Evolutionary conservation across 257 asterid genomes (phyloP).

Genomic region (Nicotiana attenuata): DNA sequence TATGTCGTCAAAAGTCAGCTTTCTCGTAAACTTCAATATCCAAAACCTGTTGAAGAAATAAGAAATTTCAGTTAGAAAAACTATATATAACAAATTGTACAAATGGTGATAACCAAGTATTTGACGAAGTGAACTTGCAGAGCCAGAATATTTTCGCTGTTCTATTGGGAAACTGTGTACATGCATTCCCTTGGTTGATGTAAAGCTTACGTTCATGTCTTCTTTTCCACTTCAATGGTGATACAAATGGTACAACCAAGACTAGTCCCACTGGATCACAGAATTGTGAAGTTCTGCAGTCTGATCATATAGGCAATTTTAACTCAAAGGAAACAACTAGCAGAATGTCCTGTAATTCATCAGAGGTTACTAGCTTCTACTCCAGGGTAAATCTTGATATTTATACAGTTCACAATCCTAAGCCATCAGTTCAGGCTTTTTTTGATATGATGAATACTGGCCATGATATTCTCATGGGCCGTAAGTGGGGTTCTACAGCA

Average conservation of each 20-base stretch:
- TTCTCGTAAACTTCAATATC: too few relatives aligned
- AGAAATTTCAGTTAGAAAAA: too few relatives aligned
- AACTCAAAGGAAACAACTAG: constrained; percentile 20
- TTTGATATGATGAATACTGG: constrained; percentile 31
- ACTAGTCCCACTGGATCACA: constrained; percentile 27
- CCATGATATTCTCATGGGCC: constrained; percentile 26
- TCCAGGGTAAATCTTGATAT: constrained; percentile 31
- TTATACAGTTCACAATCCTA: constrained; percentile 24
- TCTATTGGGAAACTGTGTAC: background rate
- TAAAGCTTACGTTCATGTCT: background rate
- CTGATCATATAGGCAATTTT: constrained; percentile 25
- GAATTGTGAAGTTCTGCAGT: constrained; percentile 38
- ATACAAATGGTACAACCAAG: constrained; percentile 13
- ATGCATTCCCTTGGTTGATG: constrained; percentile 9
- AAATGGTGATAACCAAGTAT: too few relatives aligned
- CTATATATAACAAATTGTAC: too few relatives aligned
- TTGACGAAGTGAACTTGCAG: background rate
- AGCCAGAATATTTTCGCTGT: background rate
- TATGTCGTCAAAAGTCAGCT: too few relatives aligned
- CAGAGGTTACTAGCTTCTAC: constrained; percentile 27
- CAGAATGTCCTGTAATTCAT: constrained; percentile 28
- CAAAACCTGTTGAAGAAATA: too few relatives aligned
- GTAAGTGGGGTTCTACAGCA: constrained; percentile 38
- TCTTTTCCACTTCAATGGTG: too few relatives aligned
- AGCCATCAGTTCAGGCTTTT: constrained; percentile 20